phyloP scores from a whole-genome alignment of 2,329 filamentous ascomycete species.

The Fusarium sp. region DNA sequence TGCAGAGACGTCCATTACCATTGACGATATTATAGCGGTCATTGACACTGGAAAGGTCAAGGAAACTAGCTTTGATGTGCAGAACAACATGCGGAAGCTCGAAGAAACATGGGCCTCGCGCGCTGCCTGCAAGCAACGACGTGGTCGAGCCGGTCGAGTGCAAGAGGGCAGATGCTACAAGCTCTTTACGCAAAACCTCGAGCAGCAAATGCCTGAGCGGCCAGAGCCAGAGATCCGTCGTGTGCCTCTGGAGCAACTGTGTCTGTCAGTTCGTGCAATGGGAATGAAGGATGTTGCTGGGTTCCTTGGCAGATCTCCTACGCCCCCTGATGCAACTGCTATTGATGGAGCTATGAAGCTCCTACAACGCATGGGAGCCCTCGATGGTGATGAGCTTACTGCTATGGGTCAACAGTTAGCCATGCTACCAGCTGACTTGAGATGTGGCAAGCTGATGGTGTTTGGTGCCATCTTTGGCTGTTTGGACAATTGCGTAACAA shows the following conservation, averaged over 20 bases:
- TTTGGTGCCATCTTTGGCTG: constrained; percentile 95
- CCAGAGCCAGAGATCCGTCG: constrained; percentile 94
- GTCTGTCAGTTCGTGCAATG: constrained; percentile 95
- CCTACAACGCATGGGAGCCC: constrained; percentile 85
- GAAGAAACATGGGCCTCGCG: constrained; percentile 96
- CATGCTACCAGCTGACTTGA: constrained; percentile 92
- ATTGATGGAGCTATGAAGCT: constrained; percentile 87
- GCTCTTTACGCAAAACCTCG: constrained; percentile 88
- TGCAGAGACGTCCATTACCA: constrained; percentile 97
- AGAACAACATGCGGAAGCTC: constrained; percentile 93
- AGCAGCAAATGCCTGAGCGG: constrained; percentile 86
- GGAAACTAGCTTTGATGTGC: constrained; percentile 92
- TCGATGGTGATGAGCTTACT: constrained; percentile 88
- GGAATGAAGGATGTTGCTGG: constrained; percentile 83
- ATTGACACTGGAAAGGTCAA: constrained; percentile 97
- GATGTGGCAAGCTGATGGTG: constrained; percentile 94
- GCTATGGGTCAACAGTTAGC: constrained; percentile 93
- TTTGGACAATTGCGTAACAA: constrained; percentile 86
- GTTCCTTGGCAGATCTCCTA: constrained; percentile 89
- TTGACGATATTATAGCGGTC: constrained; percentile 95
- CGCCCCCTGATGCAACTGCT: constrained; percentile 85
- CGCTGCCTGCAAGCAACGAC: constrained; percentile 93
- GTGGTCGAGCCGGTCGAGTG: constrained; percentile 93
- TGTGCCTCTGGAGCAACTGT: constrained; percentile 93
- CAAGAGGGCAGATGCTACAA: constrained; percentile 94